Percentiles rank a stretch among this genome's conserved stretches.
These are phyloP conservation scores for Cercophora newfieldiana DNA, from an alignment of 495 filamentous ascomycete genomes.

Conservation along the genomic window DNA sequence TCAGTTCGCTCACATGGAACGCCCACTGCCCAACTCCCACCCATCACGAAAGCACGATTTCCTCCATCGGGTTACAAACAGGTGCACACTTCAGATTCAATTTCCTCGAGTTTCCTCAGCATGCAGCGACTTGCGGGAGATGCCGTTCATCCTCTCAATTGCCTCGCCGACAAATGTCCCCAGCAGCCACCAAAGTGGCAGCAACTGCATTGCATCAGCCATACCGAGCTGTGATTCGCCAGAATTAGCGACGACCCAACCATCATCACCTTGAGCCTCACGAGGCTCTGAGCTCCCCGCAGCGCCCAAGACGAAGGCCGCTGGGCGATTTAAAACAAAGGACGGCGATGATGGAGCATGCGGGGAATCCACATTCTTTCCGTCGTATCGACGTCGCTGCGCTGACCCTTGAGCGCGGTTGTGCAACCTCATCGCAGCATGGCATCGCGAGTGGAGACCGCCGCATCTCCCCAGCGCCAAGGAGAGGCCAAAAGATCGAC, in stretches of 20 bases:
- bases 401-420: neutral
- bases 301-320: neutral
- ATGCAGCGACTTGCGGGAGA: neutral
- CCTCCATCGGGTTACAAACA: too few relatives aligned
- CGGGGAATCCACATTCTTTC: neutral
- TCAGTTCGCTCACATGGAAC: too few relatives aligned
- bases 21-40: too few relatives aligned
- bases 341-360: neutral
- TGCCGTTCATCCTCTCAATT: neutral
- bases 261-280: neutral
- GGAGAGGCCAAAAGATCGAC: constrained; percentile 3
- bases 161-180: neutral
- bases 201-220: constrained; percentile 3
- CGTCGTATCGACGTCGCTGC: neutral
- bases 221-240: constrained; percentile 13
- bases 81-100: too few relatives aligned
- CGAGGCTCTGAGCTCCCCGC: neutral
- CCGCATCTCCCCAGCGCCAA: neutral
- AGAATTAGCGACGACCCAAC: constrained; percentile 17
- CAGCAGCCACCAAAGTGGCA: neutral
- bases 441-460: neutral
- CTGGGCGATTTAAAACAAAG: neutral
- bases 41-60: too few relatives aligned
- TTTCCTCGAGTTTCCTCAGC: too few relatives aligned
- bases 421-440: neutral